Base-by-base conservation (phyloP, 164 flowering plant species). In the Santalum album region DNA sequence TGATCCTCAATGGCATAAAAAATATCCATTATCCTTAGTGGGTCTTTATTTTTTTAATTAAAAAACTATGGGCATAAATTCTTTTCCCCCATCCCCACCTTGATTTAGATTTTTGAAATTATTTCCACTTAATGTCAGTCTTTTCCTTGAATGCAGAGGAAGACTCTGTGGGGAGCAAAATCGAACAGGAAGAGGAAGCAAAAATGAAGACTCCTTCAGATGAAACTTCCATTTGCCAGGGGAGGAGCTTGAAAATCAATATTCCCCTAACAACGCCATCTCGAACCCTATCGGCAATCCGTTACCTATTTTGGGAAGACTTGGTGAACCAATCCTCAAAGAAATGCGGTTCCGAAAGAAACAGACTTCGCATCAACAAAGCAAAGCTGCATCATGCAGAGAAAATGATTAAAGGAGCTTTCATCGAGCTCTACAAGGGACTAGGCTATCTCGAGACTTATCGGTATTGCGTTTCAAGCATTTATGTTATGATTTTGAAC, bases 351-450 rank as follows among this genome's bases (percentile, higher is more conserved):
- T 63, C 76, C 1, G 83, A 80, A 25, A 81, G 83, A 49, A 71
- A 57, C 25, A 91, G 73, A 65, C 66, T 81, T 21, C 73, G 74
- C 12, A 66, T 85, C 66, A 92, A 89, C 76, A 85, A 78, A 66
- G 71, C 78, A 18, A 89, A 82, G 75, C 56, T 92, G 18, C 90
- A 71, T 49, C 95, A 85, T 62, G 96, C 99, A 15, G 90, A 83
- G 74, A 92, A 92, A 72, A 89, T 92, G 96, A 92, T 92, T 7
- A 68, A 65, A 71, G 81, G 90, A 56, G 99, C 96, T 39, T 69
- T 82, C 53, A 60, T 77, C 57, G 99, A 89, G 73, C 86, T 89
- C 49, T 87, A 89, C 57, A 92, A 84, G 61, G 98, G 98, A 7
- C 47, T 92, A 43, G 78, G 79, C 7, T 89, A 81, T 72, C 96